Conservation (phyloP, 805 yeast species). For the Cyberlindnera misumaiensis region DNA sequence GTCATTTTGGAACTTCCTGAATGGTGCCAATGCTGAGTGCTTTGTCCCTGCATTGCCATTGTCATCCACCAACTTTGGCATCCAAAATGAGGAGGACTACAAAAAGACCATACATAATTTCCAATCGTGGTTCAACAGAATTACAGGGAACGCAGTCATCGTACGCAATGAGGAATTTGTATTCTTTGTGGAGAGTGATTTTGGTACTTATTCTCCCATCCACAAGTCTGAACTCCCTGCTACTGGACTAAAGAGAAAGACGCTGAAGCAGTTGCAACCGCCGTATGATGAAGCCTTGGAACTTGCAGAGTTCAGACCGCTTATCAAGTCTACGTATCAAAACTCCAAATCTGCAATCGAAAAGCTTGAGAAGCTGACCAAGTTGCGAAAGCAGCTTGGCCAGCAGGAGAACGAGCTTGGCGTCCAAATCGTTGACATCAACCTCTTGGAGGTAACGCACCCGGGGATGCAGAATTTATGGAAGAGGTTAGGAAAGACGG, state of each 20-base stretch:
- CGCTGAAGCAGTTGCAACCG: constrained; percentile 84
- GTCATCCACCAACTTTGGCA: constrained; percentile 69
- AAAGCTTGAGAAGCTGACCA: constrained; percentile 53
- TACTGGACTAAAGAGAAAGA: constrained; percentile 80
- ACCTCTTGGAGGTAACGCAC: constrained; percentile 43
- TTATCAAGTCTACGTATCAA: constrained; percentile 69
- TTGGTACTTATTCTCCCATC: constrained; percentile 40
- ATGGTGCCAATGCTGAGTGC: constrained; percentile 81
- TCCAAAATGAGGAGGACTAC: constrained; percentile 78
- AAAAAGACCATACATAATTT: constrained; percentile 47
- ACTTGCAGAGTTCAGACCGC: constrained; percentile 79
- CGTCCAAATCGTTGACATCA: constrained; percentile 31
- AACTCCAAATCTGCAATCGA: constrained; percentile 40
- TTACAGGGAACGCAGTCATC: constrained; percentile 69
- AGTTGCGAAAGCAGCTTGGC: constrained; percentile 40
- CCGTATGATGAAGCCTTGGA: constrained; percentile 85
- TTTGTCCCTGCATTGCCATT: constrained; percentile 86
- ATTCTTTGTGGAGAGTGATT: constrained; percentile 74
- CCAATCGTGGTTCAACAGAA: constrained; percentile 83
- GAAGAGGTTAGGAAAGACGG: constrained; percentile 66
- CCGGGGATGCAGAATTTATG: constrained; percentile 74
- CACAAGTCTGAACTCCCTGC: constrained; percentile 62
- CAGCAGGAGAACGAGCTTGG: constrained; percentile 52
- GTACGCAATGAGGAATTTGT: constrained; percentile 84
- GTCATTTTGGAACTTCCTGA: constrained; percentile 68